Conservation (phyloP, 208 protist genomes). For the Trypanosoma caninum region DNA sequence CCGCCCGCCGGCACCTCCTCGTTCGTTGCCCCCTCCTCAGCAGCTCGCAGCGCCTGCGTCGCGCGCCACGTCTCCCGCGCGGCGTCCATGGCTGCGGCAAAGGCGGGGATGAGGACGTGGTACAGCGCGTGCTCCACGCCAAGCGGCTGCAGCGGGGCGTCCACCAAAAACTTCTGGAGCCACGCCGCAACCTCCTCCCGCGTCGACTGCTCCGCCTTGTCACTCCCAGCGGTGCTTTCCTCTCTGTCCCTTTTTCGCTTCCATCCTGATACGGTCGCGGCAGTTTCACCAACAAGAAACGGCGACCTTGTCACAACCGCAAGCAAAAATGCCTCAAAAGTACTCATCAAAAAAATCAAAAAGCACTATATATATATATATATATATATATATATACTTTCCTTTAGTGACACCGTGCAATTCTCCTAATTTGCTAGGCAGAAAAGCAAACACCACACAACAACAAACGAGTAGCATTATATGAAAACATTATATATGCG, state of each 20-base stretch:
- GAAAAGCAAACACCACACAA: no score
- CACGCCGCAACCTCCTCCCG: slow-evolving; percentile 16
- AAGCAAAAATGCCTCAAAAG: slow-evolving; percentile 43
- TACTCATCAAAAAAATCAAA: background rate
- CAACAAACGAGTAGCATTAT: no score
- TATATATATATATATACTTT: no score
- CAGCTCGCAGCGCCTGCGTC: slow-evolving; percentile 13
- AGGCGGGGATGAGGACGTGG: slow-evolving; percentile 41
- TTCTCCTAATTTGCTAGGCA: no score
- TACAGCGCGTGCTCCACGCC: slow-evolving; percentile 58
- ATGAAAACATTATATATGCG: no score
- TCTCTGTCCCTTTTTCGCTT: slow-evolving; percentile 3
- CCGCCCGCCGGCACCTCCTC: no score
- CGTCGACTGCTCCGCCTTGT: background rate
- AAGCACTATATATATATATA: background rate
- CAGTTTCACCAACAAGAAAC: slow-evolving; percentile 32
- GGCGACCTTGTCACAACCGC: slow-evolving; percentile 30
- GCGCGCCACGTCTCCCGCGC: slow-evolving; percentile 27
- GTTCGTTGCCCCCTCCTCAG: background rate
- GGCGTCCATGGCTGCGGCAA: slow-evolving; percentile 33
- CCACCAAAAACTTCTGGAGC: slow-evolving; percentile 49
- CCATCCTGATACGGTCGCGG: no score
- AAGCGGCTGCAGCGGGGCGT: slow-evolving; percentile 50
- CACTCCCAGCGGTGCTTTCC: background rate
- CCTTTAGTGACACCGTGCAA: no score